Conservation (phyloP, 2,329 filamentous ascomycete species). For the Hirsutella minnesotensis region DNA sequence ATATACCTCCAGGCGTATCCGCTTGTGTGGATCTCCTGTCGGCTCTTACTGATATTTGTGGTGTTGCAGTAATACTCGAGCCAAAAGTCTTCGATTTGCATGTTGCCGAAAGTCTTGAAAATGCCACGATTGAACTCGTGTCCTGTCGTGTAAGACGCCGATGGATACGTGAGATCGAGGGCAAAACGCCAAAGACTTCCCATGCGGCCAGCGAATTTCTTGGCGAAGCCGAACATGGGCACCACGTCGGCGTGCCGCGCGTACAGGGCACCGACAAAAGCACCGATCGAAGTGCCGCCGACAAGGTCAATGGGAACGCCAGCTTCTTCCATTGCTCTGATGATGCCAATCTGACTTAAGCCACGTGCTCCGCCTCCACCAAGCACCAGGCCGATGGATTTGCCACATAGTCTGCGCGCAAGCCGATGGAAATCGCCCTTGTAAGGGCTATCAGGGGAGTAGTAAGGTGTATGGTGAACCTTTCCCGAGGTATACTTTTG, state of each 20-base stretch:
- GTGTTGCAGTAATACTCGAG: conserved; percentile 98
- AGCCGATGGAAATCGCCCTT: conserved; percentile 96
- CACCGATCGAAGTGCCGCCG: conserved; percentile 90
- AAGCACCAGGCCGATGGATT: conserved; percentile 86
- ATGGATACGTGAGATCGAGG: conserved; percentile 89
- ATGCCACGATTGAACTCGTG: conserved; percentile 99
- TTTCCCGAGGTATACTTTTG: conserved; percentile 96
- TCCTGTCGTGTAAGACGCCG: conserved; percentile 91
- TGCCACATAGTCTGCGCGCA: conserved; percentile 79
- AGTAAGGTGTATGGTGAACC: conserved; percentile 77
- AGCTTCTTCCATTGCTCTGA: conserved; percentile 87
- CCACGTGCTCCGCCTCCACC: conserved; percentile 89
- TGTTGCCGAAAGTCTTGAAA: conserved; percentile 95
- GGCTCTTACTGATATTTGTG: conserved; percentile 92
- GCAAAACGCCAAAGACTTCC: conserved; percentile 98
- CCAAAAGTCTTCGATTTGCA: conserved; percentile 98
- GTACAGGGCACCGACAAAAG: conserved; percentile 91
- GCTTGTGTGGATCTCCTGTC: conserved; percentile 85
- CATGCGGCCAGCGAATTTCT: conserved; percentile 98
- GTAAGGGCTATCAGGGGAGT: conserved; percentile 82
- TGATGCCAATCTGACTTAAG: conserved; percentile 86
- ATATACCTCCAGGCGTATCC: conserved; percentile 98
- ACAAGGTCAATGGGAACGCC: conserved; percentile 93
- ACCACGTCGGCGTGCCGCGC: conserved; percentile 94
- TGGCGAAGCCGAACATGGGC: conserved; percentile 90